Base-by-base conservation (phyloP, 805 yeast species). In the Candida silvicultrix region DNA sequence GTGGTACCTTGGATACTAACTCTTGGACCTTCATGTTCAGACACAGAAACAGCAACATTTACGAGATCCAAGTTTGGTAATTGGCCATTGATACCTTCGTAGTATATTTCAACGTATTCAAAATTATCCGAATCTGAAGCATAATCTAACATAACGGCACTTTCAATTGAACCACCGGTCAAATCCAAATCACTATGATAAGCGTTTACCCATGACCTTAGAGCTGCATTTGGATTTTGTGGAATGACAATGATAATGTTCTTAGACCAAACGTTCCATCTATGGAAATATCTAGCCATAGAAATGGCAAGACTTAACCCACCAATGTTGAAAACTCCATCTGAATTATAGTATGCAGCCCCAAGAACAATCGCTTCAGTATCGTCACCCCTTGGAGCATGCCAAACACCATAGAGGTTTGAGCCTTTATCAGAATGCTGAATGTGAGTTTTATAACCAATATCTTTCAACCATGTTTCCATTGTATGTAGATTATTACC, bases 261-360 rank as follows among this genome's bases (percentile, higher is more conserved):
- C 60, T 94, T 94, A 20, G 96, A 88, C 99, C 98, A 94, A 11
- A 94, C 78, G 8, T 96, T 84, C 85, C 95, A 81, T 53, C 89
- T 74, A 38, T 81, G 74, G 63, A 92, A 85, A 66, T 85, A 92
- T 50, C 90, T 74, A 0, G 94, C 83, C 51, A 94, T 66, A 0
- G 90, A 81, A 16, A 87, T 62, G 2, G 83, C 76, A 31, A 90
- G 63, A 0, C 96, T 77, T 35, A 87, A 70, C 2, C 95, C 99
- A 37, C 96, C 95, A 47, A 80, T 73, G 62, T 94, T 94, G 57
- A 67, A 71, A 44, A 73, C 71, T 2, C 77, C 78, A 41, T 81
- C 86, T 6, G 80, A 66, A 45, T 86, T 87, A 42, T 59, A 63
- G 92, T 96, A 94, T 0, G 98, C 97, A 8, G 94, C 89, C 9